Evolutionary conservation across 805 yeast species (phyloP).

Genomic region (Nakazawaea wyomingensis): DNA sequence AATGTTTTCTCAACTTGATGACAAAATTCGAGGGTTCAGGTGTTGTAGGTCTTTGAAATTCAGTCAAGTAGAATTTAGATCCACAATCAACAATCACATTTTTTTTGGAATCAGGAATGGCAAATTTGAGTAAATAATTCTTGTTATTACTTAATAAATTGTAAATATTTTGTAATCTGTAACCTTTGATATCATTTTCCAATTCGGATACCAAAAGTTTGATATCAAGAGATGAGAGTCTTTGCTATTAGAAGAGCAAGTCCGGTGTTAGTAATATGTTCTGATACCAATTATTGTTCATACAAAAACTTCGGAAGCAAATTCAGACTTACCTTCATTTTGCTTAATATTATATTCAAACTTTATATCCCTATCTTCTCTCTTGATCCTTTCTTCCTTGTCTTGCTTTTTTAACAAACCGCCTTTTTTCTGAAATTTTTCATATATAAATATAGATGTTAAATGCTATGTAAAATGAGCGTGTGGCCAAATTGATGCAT

Average conservation of each 20-base stretch:
- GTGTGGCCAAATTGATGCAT: no score
- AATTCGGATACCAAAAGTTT: constrained; percentile 68
- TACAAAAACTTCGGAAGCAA: no score
- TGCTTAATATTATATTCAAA: neutral
- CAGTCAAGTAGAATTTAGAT: constrained; percentile 70
- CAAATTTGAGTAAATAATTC: constrained; percentile 74
- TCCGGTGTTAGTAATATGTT: no score
- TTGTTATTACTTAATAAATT: constrained; percentile 67
- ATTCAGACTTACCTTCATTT: constrained; percentile 8
- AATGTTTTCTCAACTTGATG: constrained; percentile 77
- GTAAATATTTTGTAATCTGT: constrained; percentile 79
- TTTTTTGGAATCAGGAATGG: constrained; percentile 76
- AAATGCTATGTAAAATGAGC: no score
- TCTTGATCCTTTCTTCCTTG: neutral
- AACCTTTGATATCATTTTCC: constrained; percentile 47
- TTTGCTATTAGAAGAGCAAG: no score
- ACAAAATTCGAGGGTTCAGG: constrained; percentile 84
- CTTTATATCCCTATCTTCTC: neutral
- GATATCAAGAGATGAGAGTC: constrained; percentile 81
- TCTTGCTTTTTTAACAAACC: neutral
- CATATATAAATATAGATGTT: no score
- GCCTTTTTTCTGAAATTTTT: no score
- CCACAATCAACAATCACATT: constrained; percentile 82
- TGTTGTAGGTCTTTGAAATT: constrained; percentile 74
- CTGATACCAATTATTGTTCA: no score